Base-by-base conservation (phyloP, 306 rosid species). In the Casuarina equisetifolia region DNA sequence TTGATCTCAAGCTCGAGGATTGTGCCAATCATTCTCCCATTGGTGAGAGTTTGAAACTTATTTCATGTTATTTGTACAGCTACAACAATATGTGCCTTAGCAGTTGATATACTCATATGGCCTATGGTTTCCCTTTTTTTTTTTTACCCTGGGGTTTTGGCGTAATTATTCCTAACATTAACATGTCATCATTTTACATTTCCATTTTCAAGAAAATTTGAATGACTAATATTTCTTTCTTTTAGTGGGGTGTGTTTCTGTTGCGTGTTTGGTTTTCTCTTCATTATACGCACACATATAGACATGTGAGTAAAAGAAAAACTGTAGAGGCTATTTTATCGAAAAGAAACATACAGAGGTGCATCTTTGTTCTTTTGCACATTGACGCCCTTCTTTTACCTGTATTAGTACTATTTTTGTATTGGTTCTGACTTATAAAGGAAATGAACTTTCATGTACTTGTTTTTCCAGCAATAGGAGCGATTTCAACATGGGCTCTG, bases 1-100 rank as follows among this genome's bases (percentile, higher is more conserved):
- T 92, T 80, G 76, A 78, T 83, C 88, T 92, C 77, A 92, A 90
- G 82, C 75, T 84, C 54, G 89, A 82, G 82, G 96, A 89, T 72
- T 92, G 97, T 69, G 70, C 79, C 44, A 11, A 81, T 69, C 75
- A 75, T 70, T 85, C 90, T 48, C 69, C 69, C 12, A 62, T 84
- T 43, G 91, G 97, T 91, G 73, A 80, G 85, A 51, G 76, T 89
- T 61, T 71, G 10, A n/a, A 78, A 73, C 67, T 72, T 69, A 68
- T 32, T 55, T 19, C 52, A 25, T 72, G 74, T 78, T 63, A n/a
- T 76, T 52, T 48, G 49, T 42, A 68, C 17, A 16, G 6, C 49
- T 75, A 70, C 45, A n/a, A 1, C 32, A 25, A 25, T 25, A 25
- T 1, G 32, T 25, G 32, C 32, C 32, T 25, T 25, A 25, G 32